These are phyloP conservation scores for Lachnellula suecica DNA, from an alignment of 2,329 filamentous ascomycete genomes.

Conservation along the genomic window DNA sequence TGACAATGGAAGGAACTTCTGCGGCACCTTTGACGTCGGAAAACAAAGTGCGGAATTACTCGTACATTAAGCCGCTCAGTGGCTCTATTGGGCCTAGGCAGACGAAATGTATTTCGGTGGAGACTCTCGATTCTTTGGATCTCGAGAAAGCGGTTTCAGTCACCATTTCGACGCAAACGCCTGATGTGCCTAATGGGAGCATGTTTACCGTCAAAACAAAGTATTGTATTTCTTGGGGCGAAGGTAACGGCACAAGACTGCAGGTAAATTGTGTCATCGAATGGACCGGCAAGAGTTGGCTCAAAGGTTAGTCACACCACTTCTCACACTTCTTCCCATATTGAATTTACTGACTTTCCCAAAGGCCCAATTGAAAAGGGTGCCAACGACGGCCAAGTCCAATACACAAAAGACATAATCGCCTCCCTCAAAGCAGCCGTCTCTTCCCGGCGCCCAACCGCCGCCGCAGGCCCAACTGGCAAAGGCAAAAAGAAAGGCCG, in stretches of 20 bases:
- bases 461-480: constrained; percentile 46
- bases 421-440: constrained; percentile 73
- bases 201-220: constrained; percentile 90
- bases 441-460: constrained; percentile 58
- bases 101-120: constrained; percentile 89
- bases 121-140: constrained; percentile 81
- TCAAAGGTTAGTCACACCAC: constrained; percentile 72
- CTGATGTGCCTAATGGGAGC: constrained; percentile 92
- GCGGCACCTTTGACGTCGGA: constrained; percentile 67
- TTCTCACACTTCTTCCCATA: too few species aligned
- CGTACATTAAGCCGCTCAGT: constrained; percentile 88
- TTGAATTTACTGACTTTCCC: constrained; percentile 1
- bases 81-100: constrained; percentile 86
- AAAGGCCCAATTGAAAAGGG: constrained; percentile 93
- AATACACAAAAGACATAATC: constrained; percentile 80
- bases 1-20: constrained; percentile 80
- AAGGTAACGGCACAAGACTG: constrained; percentile 80
- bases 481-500: constrained; percentile 55
- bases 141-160: constrained; percentile 84
- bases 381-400: constrained; percentile 82
- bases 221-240: constrained; percentile 91
- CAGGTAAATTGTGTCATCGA: constrained; percentile 89
- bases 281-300: constrained; percentile 97
- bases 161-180: constrained; percentile 81
- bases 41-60: constrained; percentile 71